These are phyloP conservation scores for Pseudodiploospora longispora DNA, from an alignment of 2,329 filamentous ascomycete genomes.

Conservation along the genomic window DNA sequence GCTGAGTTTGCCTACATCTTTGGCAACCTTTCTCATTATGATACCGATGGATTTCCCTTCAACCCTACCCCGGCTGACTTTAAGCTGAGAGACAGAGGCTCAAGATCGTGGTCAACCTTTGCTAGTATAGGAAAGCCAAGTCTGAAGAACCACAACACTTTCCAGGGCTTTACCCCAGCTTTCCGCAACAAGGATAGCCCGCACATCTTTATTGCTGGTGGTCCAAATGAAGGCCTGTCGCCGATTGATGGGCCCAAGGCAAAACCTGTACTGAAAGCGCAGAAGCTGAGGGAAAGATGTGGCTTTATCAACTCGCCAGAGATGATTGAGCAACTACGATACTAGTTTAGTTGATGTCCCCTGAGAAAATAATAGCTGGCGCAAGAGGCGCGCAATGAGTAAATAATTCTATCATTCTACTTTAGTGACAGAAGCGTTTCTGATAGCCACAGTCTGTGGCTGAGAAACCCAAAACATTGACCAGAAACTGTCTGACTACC, in stretches of 20 bases:
- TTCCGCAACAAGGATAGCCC: conserved; percentile 20
- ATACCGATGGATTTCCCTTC: conserved; percentile 26
- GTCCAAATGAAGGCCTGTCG: conserved; percentile 33
- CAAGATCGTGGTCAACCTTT: conserved; percentile 40
- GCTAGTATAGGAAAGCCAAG: conserved; percentile 30
- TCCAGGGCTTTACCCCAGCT: conserved; percentile 32
- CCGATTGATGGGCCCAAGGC: conserved; percentile 26
- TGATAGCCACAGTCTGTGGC: too few species aligned
- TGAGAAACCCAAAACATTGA: too few species aligned
- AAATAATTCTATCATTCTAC: too few species aligned
- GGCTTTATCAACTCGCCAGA: conserved; percentile 35
- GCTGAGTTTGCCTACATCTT: conserved; percentile 47
- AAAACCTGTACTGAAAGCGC: conserved; percentile 25
- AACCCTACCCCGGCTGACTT: conserved; percentile 31
- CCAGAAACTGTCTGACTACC: too few species aligned
- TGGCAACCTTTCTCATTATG: conserved; percentile 36
- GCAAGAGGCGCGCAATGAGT: too few species aligned
- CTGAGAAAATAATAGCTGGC: too few species aligned
- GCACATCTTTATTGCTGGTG: conserved; percentile 36
- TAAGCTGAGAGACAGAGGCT: conserved; percentile 28
- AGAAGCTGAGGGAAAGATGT: conserved; percentile 39
- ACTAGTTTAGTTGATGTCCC: conserved; percentile 17
- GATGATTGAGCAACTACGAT: conserved; percentile 33
- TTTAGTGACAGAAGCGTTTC: too few species aligned
- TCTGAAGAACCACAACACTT: conserved; percentile 23